A percentile compares a stretch with the other conserved stretches of the same genome.
Conservation (phyloP, 306 rosid species). For the Cucumis melo region DNA sequence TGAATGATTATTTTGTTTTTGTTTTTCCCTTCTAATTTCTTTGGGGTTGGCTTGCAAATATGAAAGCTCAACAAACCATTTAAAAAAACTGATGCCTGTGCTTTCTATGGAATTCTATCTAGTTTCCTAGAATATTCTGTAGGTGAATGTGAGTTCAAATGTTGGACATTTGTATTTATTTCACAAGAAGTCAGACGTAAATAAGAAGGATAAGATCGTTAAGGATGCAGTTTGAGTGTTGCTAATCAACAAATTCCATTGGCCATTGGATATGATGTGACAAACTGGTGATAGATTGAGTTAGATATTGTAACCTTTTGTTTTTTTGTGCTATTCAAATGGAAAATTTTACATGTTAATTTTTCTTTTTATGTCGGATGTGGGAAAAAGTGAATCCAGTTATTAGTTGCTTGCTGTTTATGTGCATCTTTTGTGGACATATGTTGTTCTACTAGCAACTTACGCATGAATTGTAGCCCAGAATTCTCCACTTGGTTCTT, state of each 20-base stretch:
- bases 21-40: not conserved
- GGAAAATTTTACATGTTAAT: not conserved
- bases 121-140: not conserved
- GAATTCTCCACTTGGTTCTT: not conserved
- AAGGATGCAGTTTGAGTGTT: not conserved
- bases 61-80: not conserved
- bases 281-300: not conserved
- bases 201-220: not conserved
- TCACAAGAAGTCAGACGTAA: not conserved
- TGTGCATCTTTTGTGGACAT: not conserved
- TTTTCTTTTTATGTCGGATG: not conserved
- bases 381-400: not conserved
- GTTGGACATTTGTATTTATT: not conserved
- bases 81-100: not conserved
- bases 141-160: not conserved
- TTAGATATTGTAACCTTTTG: not conserved
- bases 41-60: not conserved
- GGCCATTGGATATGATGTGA: not conserved
- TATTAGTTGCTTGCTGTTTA: not conserved
- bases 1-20: not conserved
- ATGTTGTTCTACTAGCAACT: not conserved
- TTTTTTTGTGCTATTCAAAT: not conserved
- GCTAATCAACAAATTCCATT: not conserved
- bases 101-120: not conserved
- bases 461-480: not conserved